Percentiles rank a stretch among this genome's conserved stretches.
Evolutionary conservation across 2,329 filamentous ascomycete genomes (phyloP).

Genomic region (Aspergillus ruber): DNA sequence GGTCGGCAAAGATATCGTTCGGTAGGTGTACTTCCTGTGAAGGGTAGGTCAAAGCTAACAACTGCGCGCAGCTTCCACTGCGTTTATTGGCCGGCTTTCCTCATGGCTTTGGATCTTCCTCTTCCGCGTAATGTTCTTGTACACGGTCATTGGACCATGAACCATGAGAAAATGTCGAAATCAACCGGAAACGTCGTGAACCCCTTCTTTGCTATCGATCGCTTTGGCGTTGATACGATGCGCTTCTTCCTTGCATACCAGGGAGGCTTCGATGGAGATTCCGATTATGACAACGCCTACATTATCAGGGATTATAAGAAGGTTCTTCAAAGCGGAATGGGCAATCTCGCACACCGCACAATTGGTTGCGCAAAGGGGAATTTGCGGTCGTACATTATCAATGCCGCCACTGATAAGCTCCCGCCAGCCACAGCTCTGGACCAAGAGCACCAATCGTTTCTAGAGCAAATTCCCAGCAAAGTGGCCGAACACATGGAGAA

Average conservation of each 20-base stretch:
- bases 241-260: conserved; percentile 82
- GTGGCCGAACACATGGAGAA: conserved; percentile 55
- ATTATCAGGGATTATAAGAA: conserved; percentile 76
- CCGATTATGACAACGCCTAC: conserved; percentile 74
- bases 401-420: conserved; percentile 24
- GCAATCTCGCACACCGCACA: conserved; percentile 71
- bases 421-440: conserved; percentile 23
- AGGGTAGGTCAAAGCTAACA: conserved; percentile 12
- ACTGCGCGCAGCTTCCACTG: conserved; percentile 64
- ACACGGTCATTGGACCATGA: conserved; percentile 94
- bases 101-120: conserved; percentile 78
- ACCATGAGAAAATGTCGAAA: conserved; percentile 91
- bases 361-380: conserved; percentile 64
- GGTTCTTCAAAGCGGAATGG: conserved; percentile 67
- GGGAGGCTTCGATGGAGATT: conserved; percentile 69
- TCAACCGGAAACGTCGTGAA: conserved; percentile 92
- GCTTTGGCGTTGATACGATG: conserved; percentile 81
- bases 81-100: conserved; percentile 95
- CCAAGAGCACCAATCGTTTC: conserved; percentile 31
- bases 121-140: conserved; percentile 73
- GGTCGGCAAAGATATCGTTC: conserved; percentile 91
- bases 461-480: conserved; percentile 35
- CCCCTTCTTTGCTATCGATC: conserved; percentile 81
- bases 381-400: conserved; percentile 52
- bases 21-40: conserved; percentile 33